These are phyloP conservation scores for Annona cherimola DNA, from an alignment of 164 flowering plant species.

Conservation along the genomic window DNA sequence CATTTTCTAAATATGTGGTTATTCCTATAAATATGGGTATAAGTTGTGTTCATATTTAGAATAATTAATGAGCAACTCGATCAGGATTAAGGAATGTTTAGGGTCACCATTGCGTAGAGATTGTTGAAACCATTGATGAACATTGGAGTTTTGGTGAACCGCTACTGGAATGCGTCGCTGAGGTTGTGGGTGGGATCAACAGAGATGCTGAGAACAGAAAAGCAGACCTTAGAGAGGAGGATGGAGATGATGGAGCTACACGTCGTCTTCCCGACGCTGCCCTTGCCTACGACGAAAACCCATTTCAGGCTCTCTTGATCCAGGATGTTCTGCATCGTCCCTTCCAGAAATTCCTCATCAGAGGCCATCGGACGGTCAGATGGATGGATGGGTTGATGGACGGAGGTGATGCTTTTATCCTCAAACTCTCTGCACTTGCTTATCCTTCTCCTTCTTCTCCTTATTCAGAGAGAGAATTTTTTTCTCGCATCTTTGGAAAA, in stretches of 20 bases:
- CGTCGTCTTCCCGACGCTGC: constrained; percentile 96
- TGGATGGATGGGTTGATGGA: too few relatives aligned
- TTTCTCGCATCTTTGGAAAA: too few relatives aligned
- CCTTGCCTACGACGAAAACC: constrained; percentile 98
- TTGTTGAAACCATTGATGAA: constrained; percentile 79
- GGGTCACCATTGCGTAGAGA: constrained; percentile 77
- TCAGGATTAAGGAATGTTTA: too few relatives aligned
- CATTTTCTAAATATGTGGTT: too few relatives aligned
- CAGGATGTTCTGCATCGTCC: constrained; percentile 63
- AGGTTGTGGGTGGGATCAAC: constrained; percentile 96
- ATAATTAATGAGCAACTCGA: too few relatives aligned
- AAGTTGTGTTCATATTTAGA: too few relatives aligned
- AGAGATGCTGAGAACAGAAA: constrained; percentile 82
- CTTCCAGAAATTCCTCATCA: constrained; percentile 46
- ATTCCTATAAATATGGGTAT: too few relatives aligned
- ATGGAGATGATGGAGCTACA: constrained; percentile 80
- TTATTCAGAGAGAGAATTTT: too few relatives aligned
- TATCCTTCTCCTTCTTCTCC: background rate
- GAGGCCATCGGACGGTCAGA: constrained; percentile 7
- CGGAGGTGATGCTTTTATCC: background rate
- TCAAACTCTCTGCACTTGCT: too few relatives aligned
- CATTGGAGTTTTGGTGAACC: constrained; percentile 77
- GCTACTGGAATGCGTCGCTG: constrained; percentile 89
- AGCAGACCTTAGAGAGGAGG: constrained; percentile 54
- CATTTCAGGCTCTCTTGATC: constrained; percentile 80